These are phyloP conservation scores for Fusarium sp. DNA, from an alignment of 2,329 filamentous ascomycete genomes.

Conservation along the genomic window DNA sequence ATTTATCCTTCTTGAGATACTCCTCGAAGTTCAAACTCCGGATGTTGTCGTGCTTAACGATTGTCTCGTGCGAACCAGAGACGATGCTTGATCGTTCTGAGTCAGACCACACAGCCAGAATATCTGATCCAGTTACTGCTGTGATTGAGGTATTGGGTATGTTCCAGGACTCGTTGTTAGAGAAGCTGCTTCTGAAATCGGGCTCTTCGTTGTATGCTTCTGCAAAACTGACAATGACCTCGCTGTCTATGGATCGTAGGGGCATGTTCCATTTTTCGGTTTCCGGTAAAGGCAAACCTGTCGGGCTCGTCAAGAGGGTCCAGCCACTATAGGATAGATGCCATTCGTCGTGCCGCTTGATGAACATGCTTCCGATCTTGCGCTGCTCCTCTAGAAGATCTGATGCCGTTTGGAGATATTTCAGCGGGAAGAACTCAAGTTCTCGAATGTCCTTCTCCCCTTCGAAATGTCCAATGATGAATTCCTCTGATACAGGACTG, in stretches of 20 bases:
- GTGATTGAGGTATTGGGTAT: neutral
- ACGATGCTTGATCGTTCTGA: neutral
- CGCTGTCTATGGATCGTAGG: neutral
- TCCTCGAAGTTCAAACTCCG: neutral
- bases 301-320: neutral
- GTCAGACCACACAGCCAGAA: neutral
- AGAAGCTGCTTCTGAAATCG: neutral
- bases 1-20: neutral
- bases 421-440: neutral
- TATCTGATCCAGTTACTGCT: neutral
- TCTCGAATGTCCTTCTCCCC: neutral
- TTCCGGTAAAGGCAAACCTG: neutral
- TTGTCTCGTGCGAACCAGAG: neutral
- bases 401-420: neutral
- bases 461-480: neutral
- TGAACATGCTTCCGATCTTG: neutral
- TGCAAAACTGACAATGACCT: slow-evolving; percentile 9
- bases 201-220: neutral
- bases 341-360: neutral
- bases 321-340: slow-evolving; percentile 14
- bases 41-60: neutral
- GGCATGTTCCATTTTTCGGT: neutral
- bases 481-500: neutral
- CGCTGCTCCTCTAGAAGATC: neutral
- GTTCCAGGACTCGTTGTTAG: neutral